Conservation (phyloP, 768 basidiomycete genomes). For the Xerocomus brunneocitrinus region DNA sequence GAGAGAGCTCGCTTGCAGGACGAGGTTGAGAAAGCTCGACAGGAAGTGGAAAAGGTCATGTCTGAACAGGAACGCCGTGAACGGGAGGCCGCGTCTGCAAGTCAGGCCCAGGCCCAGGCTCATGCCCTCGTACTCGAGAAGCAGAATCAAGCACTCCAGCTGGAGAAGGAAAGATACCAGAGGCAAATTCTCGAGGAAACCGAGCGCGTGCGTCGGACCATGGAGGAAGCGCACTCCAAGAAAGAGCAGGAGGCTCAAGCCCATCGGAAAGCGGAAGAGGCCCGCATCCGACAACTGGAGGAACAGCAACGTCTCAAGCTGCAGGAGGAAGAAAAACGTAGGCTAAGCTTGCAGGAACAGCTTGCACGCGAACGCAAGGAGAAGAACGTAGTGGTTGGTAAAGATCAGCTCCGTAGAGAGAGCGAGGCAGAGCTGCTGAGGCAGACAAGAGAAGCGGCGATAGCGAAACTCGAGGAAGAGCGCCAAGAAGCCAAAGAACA, state of each 20-base stretch:
- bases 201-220: conserved; percentile 19
- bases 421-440: conserved; percentile 19
- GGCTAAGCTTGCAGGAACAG: conserved; percentile 23
- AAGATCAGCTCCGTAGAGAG: conserved; percentile 18
- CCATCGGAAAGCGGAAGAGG: conserved; percentile 21
- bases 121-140: conserved; percentile 22
- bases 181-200: conserved; percentile 23
- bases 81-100: conserved; percentile 20
- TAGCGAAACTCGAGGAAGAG: conserved; percentile 25
- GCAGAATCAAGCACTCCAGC: conserved; percentile 18
- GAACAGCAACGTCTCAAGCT: conserved; percentile 27
- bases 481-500: conserved; percentile 20
- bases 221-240: conserved; percentile 24
- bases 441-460: conserved; percentile 16
- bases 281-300: conserved; percentile 21
- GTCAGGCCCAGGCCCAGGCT: conserved; percentile 25
- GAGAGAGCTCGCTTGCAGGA: conserved; percentile 27
- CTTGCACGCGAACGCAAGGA: conserved; percentile 20
- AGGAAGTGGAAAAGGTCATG: conserved; percentile 22
- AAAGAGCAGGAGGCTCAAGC: conserved; percentile 22
- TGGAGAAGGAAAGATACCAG: conserved; percentile 25
- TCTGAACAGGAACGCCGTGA: conserved; percentile 26
- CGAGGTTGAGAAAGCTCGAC: conserved; percentile 25
- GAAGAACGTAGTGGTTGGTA: conserved; percentile 10
- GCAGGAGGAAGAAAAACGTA: conserved; percentile 28